These are phyloP conservation scores for Hypericum perforatum DNA, from an alignment of 345 rosid genomes.

Conservation along the genomic window DNA sequence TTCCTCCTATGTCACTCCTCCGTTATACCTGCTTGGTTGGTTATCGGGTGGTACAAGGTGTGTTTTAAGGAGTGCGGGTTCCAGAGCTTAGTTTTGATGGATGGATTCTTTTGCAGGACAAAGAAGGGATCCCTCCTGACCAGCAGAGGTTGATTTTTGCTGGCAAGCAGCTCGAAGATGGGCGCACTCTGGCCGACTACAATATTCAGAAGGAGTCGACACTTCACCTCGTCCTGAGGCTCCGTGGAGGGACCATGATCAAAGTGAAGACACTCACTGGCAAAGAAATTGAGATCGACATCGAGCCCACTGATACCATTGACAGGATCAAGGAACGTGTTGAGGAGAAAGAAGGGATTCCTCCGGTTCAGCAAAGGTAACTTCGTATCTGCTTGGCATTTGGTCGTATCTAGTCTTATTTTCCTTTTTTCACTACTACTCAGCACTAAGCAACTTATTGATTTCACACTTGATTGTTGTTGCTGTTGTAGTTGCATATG, in stretches of 20 bases:
- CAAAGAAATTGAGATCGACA: conserved; percentile 5
- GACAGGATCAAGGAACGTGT: conserved; percentile 4
- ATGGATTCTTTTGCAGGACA: background rate
- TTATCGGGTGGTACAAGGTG: no score
- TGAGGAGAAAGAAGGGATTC: conserved; percentile 6
- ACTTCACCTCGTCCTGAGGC: no score
- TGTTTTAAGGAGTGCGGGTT: no score
- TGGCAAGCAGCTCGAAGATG: background rate
- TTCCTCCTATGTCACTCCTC: no score
- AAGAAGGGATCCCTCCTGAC: background rate
- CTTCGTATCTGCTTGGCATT: background rate
- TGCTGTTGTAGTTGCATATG: no score
- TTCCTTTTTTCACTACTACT: background rate
- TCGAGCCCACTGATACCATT: conserved; percentile 3
- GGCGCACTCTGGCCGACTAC: background rate
- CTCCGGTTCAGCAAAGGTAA: conserved; percentile 3
- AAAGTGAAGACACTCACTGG: conserved; percentile 4
- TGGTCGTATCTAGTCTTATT: background rate
- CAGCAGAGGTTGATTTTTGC: background rate
- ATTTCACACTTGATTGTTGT: no score
- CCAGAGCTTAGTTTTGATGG: no score
- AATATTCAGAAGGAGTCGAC: background rate
- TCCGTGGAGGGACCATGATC: no score
- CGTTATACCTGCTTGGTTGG: no score
- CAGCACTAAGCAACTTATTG: background rate